phyloP scores from a whole-genome alignment of 2,329 filamentous ascomycete species.

The Mariannaea elegans region DNA sequence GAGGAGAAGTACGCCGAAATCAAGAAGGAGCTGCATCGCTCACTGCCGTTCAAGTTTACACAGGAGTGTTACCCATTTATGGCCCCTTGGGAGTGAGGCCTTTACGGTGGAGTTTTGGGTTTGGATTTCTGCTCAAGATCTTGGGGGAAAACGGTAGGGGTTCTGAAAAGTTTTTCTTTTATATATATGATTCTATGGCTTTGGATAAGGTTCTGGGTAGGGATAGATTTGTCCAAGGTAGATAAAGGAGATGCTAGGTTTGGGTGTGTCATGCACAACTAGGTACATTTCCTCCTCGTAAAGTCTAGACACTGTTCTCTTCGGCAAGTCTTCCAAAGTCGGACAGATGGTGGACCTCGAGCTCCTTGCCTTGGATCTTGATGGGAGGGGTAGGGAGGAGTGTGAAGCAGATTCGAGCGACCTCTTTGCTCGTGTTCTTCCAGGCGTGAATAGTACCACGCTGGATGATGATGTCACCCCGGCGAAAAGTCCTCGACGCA shows the following conservation, averaged over 20 bases:
- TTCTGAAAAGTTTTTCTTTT: too few relatives aligned
- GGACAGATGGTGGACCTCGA: slow-evolving; percentile 34
- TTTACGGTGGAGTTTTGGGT: not conserved
- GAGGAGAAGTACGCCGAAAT: slow-evolving; percentile 36
- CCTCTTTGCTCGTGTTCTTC: slow-evolving; percentile 31
- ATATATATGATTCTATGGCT: too few relatives aligned
- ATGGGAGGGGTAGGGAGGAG: slow-evolving; percentile 30
- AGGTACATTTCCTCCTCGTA: not conserved
- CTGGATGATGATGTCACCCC: slow-evolving; percentile 37
- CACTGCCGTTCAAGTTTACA: slow-evolving; percentile 40
- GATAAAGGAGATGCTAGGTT: not conserved
- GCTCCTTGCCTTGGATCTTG: slow-evolving; percentile 30
- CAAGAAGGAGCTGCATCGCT: slow-evolving; percentile 32
- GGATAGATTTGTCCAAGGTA: too few relatives aligned
- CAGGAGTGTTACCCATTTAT: slow-evolving; percentile 24
- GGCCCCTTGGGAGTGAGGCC: slow-evolving; percentile 3
- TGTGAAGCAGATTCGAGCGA: slow-evolving; percentile 35
- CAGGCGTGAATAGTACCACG: slow-evolving; percentile 36
- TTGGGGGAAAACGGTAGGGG: too few relatives aligned
- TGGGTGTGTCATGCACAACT: not conserved
- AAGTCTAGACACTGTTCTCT: slow-evolving; percentile 13
- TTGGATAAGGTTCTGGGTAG: too few relatives aligned
- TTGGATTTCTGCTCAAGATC: too few relatives aligned
- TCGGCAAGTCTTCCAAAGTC: slow-evolving; percentile 32
- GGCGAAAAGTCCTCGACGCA: slow-evolving; percentile 24